Conservation (phyloP, 192 early-diverging fungal species). For the Gonapodya prolifera region DNA sequence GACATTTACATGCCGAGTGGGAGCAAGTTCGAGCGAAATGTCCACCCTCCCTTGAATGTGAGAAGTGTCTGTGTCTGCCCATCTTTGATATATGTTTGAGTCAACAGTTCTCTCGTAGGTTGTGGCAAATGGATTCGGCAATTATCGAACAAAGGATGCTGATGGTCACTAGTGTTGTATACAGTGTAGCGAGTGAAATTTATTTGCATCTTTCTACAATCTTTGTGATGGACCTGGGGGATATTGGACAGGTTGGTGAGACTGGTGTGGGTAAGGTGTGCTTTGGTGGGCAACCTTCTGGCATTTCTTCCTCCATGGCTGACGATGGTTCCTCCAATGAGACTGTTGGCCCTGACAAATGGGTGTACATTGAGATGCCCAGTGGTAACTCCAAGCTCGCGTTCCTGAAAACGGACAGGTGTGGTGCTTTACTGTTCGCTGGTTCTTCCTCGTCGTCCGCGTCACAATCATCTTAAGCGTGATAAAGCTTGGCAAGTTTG, state of each 20-base stretch:
- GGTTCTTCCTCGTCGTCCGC: constrained; percentile 24
- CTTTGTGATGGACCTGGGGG: too few species aligned
- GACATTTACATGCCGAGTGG: background rate
- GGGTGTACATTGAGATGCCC: constrained; percentile 68
- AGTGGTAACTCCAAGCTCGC: constrained; percentile 74
- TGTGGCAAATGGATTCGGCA: background rate
- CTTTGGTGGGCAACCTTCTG: too few species aligned
- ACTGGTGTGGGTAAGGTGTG: too few species aligned
- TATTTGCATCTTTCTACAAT: too few species aligned
- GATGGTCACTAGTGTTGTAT: background rate
- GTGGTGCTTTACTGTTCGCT: constrained; percentile 4
- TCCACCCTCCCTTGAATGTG: background rate
- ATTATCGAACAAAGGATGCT: background rate
- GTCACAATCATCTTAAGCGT: background rate
- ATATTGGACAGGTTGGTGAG: too few species aligned
- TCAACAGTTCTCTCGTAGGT: background rate
- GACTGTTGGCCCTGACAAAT: too few species aligned
- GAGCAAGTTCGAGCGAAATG: background rate
- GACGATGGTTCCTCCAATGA: too few species aligned
- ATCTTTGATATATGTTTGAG: background rate
- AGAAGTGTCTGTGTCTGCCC: background rate
- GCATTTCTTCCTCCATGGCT: too few species aligned
- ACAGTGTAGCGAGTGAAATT: too few species aligned
- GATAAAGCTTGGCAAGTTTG: constrained; percentile 74
- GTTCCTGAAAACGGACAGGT: constrained; percentile 45